Percentiles rank a stretch among this genome's conserved stretches.
phyloP scores from a whole-genome alignment of 2,329 filamentous ascomycete species.

The Emericellopsis atlantica region DNA sequence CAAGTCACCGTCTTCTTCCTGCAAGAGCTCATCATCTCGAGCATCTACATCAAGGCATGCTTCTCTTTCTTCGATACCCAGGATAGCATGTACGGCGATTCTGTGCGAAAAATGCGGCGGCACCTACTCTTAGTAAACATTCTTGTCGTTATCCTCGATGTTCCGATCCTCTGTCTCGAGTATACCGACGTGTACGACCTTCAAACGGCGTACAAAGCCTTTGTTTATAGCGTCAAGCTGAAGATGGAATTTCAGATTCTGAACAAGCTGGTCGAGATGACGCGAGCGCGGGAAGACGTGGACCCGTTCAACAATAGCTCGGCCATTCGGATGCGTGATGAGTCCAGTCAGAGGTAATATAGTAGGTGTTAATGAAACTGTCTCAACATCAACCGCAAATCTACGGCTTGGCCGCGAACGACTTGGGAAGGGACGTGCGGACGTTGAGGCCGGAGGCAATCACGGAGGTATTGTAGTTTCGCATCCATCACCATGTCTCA shows the following conservation, averaged over 20 bases:
- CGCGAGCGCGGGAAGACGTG: too few relatives aligned
- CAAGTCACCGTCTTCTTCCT: constrained; percentile 39
- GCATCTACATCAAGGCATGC: constrained; percentile 35
- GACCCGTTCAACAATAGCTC: too few relatives aligned
- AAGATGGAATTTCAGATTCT: constrained; percentile 24
- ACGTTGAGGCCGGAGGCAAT: too few relatives aligned
- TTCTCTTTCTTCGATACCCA: constrained; percentile 21
- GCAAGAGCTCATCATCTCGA: constrained; percentile 36
- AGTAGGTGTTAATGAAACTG: too few relatives aligned
- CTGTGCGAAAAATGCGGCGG: constrained; percentile 3
- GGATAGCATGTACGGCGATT: background rate
- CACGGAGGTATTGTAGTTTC: too few relatives aligned
- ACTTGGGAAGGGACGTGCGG: too few relatives aligned
- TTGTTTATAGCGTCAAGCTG: constrained; percentile 21
- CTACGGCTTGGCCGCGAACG: too few relatives aligned
- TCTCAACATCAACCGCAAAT: too few relatives aligned
- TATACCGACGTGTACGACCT: constrained; percentile 9
- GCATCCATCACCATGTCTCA: too few relatives aligned
- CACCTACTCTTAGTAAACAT: constrained; percentile 27
- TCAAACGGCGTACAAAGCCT: constrained; percentile 11
- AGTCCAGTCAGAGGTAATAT: too few relatives aligned
- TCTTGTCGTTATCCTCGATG: constrained; percentile 22
- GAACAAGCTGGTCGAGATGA: constrained; percentile 9
- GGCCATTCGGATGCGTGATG: too few relatives aligned
- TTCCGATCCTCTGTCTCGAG: constrained; percentile 14